Percentiles rank a stretch among this genome's conserved stretches.
Evolutionary conservation across 257 asterid genomes (phyloP).

Genomic region (Prunella vulgaris): DNA sequence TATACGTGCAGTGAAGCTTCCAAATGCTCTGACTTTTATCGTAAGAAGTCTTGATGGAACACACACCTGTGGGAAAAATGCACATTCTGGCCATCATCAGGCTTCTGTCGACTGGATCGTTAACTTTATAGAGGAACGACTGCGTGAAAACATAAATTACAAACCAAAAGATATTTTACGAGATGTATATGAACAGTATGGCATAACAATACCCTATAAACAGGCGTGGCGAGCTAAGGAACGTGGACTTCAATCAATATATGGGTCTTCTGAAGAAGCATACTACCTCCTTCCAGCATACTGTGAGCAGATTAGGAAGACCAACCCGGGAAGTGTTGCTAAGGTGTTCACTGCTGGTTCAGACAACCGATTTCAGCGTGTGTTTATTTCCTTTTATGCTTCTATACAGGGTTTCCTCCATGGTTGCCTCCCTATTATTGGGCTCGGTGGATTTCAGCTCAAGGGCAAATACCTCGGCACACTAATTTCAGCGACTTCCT

Average conservation of each 20-base stretch:
- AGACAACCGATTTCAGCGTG: slow-evolving; percentile 60
- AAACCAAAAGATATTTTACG: slow-evolving; percentile 75
- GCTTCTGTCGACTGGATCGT: slow-evolving; percentile 89
- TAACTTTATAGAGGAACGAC: slow-evolving; percentile 60
- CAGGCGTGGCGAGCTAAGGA: slow-evolving; percentile 95
- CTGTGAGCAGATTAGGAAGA: slow-evolving; percentile 55
- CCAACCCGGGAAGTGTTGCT: slow-evolving; percentile 65
- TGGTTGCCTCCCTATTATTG: slow-evolving; percentile 68
- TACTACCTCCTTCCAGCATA: slow-evolving; percentile 62
- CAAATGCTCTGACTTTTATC: slow-evolving; percentile 59
- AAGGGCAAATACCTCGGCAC: slow-evolving; percentile 69
- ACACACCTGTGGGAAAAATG: slow-evolving; percentile 61
- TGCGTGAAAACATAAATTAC: slow-evolving; percentile 64
- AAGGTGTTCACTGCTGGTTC: slow-evolving; percentile 59
- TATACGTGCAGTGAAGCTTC: slow-evolving; percentile 77
- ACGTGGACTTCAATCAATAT: slow-evolving; percentile 77
- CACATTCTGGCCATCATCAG: slow-evolving; percentile 71
- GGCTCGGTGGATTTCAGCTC: slow-evolving; percentile 60
- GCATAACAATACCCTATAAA: slow-evolving; percentile 78
- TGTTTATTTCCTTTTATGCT: slow-evolving; percentile 60
- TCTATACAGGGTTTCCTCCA: slow-evolving; percentile 52
- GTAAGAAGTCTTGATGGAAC: slow-evolving; percentile 57
- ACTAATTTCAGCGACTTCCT: slow-evolving; percentile 63
- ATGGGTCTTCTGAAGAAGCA: slow-evolving; percentile 79
- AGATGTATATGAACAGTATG: slow-evolving; percentile 56